phyloP scores from a whole-genome alignment of 768 basidiomycete genomes.

The Calocera viscosa region DNA sequence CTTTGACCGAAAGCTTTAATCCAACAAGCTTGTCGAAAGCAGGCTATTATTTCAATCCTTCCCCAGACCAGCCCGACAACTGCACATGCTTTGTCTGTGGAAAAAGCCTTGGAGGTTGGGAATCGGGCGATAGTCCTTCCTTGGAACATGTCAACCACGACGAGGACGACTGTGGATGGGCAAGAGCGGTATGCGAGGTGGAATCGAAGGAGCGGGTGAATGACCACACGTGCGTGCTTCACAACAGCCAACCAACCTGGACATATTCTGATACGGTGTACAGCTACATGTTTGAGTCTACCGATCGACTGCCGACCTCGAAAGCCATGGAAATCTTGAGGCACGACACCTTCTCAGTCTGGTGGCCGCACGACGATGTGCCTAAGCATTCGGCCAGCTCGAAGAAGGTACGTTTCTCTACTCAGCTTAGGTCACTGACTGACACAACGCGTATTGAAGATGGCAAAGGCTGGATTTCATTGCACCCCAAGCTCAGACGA shows the following conservation, averaged over 20 bases:
- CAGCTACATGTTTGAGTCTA: constrained; percentile 50
- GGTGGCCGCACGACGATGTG: constrained; percentile 58
- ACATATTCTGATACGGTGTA: not conserved
- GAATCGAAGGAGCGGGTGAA: not conserved
- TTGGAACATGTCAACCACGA: constrained; percentile 61
- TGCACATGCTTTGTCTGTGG: constrained; percentile 76
- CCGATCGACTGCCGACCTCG: constrained; percentile 49
- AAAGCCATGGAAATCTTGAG: constrained; percentile 63
- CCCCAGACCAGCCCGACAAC: constrained; percentile 53
- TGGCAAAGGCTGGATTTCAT: constrained; percentile 82
- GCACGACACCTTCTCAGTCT: constrained; percentile 45
- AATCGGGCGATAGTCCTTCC: constrained; percentile 71
- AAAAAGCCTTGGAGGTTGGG: constrained; percentile 77
- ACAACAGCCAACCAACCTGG: not conserved
- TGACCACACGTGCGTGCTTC: not conserved
- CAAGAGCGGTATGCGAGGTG: not conserved
- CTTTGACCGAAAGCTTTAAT: constrained; percentile 49
- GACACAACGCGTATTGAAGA: constrained; percentile 37
- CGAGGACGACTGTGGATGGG: constrained; percentile 43
- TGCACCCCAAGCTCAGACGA: constrained; percentile 48
- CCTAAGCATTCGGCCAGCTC: constrained; percentile 58
- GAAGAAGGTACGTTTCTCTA: constrained; percentile 38
- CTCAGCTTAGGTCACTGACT: not conserved
- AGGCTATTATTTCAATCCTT: constrained; percentile 76
- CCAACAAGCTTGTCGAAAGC: constrained; percentile 70